Evolutionary conservation across 208 protist genomes (phyloP).

Genomic region (Acanthamoeba triangularis): DNA sequence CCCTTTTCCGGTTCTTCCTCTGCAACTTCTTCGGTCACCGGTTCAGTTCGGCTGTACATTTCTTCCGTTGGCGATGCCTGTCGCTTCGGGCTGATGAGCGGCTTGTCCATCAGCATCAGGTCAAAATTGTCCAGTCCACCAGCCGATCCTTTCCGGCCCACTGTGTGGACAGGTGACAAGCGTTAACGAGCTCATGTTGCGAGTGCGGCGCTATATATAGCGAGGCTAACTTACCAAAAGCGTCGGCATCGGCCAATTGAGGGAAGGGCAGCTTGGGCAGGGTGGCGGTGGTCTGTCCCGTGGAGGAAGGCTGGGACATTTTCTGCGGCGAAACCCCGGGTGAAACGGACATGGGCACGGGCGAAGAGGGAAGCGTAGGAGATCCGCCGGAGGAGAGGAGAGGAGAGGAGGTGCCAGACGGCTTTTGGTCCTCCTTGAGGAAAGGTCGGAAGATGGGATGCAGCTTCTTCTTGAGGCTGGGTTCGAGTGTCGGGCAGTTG

Average conservation of each 20-base stretch:
- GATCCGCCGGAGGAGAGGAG: not conserved
- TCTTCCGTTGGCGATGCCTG: not conserved
- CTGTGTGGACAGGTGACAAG: not conserved
- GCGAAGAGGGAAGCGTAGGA: not conserved
- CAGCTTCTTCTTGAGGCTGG: constrained; percentile 42
- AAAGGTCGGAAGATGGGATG: constrained; percentile 65
- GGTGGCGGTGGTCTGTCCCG: constrained; percentile 14
- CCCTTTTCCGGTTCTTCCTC: not conserved
- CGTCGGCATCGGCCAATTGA: not conserved
- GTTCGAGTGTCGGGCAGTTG: constrained; percentile 8
- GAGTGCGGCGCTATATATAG: not conserved
- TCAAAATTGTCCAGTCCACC: constrained; percentile 56
- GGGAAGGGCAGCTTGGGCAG: constrained; percentile 38
- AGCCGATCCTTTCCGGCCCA: constrained; percentile 13
- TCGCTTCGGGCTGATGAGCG: constrained; percentile 52
- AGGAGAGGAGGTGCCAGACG: not conserved
- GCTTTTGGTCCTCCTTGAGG: constrained; percentile 66
- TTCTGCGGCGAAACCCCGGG: constrained; percentile 9
- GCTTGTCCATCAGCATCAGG: constrained; percentile 29
- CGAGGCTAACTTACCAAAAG: not conserved
- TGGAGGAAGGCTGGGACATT: not conserved
- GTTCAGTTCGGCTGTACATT: constrained; percentile 28
- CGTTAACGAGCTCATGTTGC: not conserved
- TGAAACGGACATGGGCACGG: too few species aligned
- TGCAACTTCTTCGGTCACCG: not conserved